phyloP scores from a whole-genome alignment of 2,329 filamentous ascomycete species.

The Fusarium equiseti region DNA sequence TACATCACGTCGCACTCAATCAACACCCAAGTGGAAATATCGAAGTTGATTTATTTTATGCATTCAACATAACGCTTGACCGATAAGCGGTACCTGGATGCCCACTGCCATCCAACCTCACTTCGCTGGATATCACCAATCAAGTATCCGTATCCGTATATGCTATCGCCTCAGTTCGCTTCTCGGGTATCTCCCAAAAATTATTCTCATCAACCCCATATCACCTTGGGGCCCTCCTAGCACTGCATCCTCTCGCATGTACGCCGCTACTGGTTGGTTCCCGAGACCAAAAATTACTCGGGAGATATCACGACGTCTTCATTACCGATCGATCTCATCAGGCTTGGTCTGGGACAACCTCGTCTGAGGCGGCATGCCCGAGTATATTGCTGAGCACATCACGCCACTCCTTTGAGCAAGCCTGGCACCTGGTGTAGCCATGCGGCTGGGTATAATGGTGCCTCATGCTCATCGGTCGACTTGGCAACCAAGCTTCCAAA shows the following conservation, averaged over 20 bases:
- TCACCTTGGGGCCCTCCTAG: constrained; percentile 8
- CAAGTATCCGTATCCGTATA: background rate
- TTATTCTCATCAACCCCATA: background rate
- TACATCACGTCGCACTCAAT: background rate
- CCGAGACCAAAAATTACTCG: constrained; percentile 23
- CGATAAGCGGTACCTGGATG: constrained; percentile 17
- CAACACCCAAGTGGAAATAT: constrained; percentile 10
- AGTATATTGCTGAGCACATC: constrained; percentile 21
- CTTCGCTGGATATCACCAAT: constrained; percentile 14
- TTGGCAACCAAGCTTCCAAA: constrained; percentile 39
- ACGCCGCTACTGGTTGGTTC: constrained; percentile 3
- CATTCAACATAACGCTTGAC: constrained; percentile 13
- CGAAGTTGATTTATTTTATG: constrained; percentile 17
- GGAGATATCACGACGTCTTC: constrained; percentile 30
- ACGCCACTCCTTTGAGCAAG: constrained; percentile 33
- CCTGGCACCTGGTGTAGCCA: constrained; percentile 42
- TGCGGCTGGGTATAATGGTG: constrained; percentile 48
- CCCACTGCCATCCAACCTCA: constrained; percentile 22
- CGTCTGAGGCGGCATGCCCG: constrained; percentile 30
- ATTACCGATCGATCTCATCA: constrained; percentile 36
- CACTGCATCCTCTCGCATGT: background rate
- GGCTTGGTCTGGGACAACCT: constrained; percentile 27
- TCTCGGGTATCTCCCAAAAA: constrained; percentile 23
- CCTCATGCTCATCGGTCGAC: constrained; percentile 39
- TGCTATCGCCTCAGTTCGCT: background rate